Evolutionary conservation across 768 basidiomycete species (phyloP).

Genomic region (Leccinum obscurum): DNA sequence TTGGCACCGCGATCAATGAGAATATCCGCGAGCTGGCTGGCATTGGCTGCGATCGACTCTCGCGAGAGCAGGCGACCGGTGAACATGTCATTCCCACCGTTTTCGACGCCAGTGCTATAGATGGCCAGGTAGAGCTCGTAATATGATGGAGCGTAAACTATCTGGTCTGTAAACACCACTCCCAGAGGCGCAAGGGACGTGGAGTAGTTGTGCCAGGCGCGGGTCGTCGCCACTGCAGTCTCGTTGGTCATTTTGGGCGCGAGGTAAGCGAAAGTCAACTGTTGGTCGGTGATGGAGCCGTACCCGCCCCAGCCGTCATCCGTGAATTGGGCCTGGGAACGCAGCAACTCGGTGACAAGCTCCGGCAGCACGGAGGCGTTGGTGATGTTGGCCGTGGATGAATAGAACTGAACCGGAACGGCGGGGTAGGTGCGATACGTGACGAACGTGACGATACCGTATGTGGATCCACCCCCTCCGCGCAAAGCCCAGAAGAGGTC

Average conservation of each 20-base stretch:
- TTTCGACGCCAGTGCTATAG: no score
- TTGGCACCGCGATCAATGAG: neutral
- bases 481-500: constrained; percentile 59
- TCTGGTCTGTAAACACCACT: neutral
- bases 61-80: constrained; percentile 35
- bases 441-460: constrained; percentile 42
- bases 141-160: neutral
- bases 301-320: constrained; percentile 49
- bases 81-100: constrained; percentile 23
- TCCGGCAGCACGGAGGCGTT: constrained; percentile 29
- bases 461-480: constrained; percentile 53
- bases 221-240: constrained; percentile 36
- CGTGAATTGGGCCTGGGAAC: constrained; percentile 36
- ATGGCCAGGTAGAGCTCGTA: constrained; percentile 4
- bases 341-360: constrained; percentile 38
- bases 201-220: constrained; percentile 34
- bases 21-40: constrained; percentile 24
- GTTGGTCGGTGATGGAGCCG: constrained; percentile 5
- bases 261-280: constrained; percentile 22
- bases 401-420: constrained; percentile 33
- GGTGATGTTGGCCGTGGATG: constrained; percentile 34
- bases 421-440: constrained; percentile 42
- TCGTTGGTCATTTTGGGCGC: constrained; percentile 38
- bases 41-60: constrained; percentile 22
- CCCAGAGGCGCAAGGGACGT: constrained; percentile 10